These are phyloP conservation scores for Nakazawaea peltata DNA, from an alignment of 805 yeast genomes.

Conservation along the genomic window DNA sequence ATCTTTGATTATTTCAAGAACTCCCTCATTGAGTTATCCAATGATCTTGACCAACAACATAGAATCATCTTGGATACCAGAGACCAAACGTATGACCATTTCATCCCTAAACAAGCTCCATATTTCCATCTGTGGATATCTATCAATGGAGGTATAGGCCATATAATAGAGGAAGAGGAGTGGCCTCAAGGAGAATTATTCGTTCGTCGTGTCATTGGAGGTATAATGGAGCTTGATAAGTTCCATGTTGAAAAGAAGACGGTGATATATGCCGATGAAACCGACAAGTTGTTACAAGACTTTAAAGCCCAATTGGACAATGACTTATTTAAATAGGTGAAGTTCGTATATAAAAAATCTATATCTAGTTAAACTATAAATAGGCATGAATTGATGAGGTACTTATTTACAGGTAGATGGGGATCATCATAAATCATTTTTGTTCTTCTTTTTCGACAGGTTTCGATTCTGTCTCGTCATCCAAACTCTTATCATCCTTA, in stretches of 20 bases:
- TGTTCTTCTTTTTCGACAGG: too few relatives aligned
- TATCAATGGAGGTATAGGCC: slow-evolving; percentile 41
- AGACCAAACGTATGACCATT: slow-evolving; percentile 16
- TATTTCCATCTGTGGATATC: slow-evolving; percentile 43
- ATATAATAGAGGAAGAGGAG: slow-evolving; percentile 32
- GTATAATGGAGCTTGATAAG: slow-evolving; percentile 30
- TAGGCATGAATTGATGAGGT: too few relatives aligned
- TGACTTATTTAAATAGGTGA: too few relatives aligned
- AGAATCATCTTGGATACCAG: slow-evolving; percentile 30
- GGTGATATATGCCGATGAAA: slow-evolving; percentile 16
- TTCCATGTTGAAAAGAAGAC: slow-evolving; percentile 25
- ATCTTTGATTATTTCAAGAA: slow-evolving; percentile 34
- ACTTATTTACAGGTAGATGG: too few relatives aligned
- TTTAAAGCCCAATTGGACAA: too few relatives aligned
- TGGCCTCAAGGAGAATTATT: slow-evolving; percentile 43
- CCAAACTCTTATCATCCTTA: slow-evolving; percentile 54
- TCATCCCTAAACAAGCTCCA: slow-evolving; percentile 39
- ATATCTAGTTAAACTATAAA: too few relatives aligned
- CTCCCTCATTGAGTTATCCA: slow-evolving; percentile 27
- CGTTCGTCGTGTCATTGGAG: slow-evolving; percentile 38
- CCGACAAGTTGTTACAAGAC: too few relatives aligned
- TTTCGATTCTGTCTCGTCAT: slow-evolving; percentile 35
- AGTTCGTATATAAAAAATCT: too few relatives aligned
- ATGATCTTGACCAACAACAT: slow-evolving; percentile 31
- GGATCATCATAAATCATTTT: too few relatives aligned